These are phyloP conservation scores for Pholiota adiposa DNA, from an alignment of 1,284 basidiomycete genomes.

Conservation along the genomic window DNA sequence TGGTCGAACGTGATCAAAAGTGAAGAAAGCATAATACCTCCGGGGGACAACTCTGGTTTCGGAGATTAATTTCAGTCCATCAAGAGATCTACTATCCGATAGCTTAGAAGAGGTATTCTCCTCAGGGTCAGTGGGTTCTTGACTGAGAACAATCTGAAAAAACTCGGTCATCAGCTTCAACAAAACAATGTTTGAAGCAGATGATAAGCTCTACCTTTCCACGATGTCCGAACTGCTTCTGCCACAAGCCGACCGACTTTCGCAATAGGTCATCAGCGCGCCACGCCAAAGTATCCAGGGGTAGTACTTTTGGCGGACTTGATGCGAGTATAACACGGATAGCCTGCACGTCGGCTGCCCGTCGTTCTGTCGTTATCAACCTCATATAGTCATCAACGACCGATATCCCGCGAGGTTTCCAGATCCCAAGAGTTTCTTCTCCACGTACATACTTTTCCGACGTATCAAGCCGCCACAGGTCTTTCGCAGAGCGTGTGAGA, in stretches of 20 bases:
- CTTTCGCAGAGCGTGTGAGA: constrained; percentile 83
- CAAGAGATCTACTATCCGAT: constrained; percentile 44
- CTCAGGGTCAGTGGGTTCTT: constrained; percentile 64
- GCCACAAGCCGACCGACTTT: constrained; percentile 79
- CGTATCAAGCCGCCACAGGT: constrained; percentile 95
- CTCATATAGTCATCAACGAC: constrained; percentile 86
- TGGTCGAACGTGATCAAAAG: constrained; percentile 3
- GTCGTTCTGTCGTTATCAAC: constrained; percentile 70
- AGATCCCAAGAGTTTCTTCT: constrained; percentile 81
- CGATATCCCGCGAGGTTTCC: constrained; percentile 88
- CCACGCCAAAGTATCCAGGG: constrained; percentile 64
- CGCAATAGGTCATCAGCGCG: constrained; percentile 62
- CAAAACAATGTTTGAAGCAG: constrained; percentile 8
- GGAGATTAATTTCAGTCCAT: constrained; percentile 70
- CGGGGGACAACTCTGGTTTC: constrained; percentile 73
- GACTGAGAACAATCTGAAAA: constrained; percentile 74
- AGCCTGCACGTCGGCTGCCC: constrained; percentile 88
- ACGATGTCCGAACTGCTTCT: constrained; percentile 77
- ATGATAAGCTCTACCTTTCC: constrained; percentile 60
- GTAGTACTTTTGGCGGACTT: constrained; percentile 51
- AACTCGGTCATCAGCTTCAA: constrained; percentile 8
- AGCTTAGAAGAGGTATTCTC: constrained; percentile 42
- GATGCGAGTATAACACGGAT: constrained; percentile 77
- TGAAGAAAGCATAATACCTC: constrained; percentile 47
- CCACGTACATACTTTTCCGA: constrained; percentile 92